phyloP scores from a whole-genome alignment of 495 filamentous ascomycete species.

The Aspergillus homomorphus region DNA sequence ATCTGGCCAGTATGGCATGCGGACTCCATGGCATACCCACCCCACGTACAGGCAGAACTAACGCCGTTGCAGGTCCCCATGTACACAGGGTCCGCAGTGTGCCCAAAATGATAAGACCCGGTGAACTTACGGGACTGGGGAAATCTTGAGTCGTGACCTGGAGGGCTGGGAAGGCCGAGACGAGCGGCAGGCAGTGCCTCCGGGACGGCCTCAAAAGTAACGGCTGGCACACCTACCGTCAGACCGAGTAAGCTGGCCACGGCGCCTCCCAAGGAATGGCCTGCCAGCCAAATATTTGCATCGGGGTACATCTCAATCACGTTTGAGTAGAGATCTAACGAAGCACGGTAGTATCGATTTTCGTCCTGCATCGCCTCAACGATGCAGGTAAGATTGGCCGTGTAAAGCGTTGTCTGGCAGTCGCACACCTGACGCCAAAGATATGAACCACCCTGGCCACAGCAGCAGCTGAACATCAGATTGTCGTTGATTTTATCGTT shows the following conservation, averaged over 20 bases:
- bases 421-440: constrained; percentile 89
- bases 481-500: constrained; percentile 99
- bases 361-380: constrained; percentile 69
- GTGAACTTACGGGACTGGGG: constrained; percentile 70
- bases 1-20: constrained; percentile 83
- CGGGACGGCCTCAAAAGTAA: constrained; percentile 87
- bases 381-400: constrained; percentile 89
- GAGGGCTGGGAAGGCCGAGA: constrained; percentile 82
- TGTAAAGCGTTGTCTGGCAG: constrained; percentile 78
- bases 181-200: constrained; percentile 85
- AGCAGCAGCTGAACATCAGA: constrained; percentile 96
- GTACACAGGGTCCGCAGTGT: constrained; percentile 92
- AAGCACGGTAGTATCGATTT: constrained; percentile 85
- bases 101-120: constrained; percentile 88
- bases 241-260: constrained; percentile 81
- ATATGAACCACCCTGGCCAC: constrained; percentile 83
- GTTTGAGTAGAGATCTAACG: constrained; percentile 84
- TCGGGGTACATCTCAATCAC: constrained; percentile 85
- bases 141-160: constrained; percentile 63
- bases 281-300: constrained; percentile 81
- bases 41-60: constrained; percentile 81
- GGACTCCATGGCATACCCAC: constrained; percentile 91
- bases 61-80: constrained; percentile 92
- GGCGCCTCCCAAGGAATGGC: constrained; percentile 88
- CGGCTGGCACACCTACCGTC: constrained; percentile 81